Evolutionary conservation across 2,329 filamentous ascomycete genomes (phyloP), one percentile per base, ranked within the genome.

Genomic region (Arthroderma sp.): DNA sequence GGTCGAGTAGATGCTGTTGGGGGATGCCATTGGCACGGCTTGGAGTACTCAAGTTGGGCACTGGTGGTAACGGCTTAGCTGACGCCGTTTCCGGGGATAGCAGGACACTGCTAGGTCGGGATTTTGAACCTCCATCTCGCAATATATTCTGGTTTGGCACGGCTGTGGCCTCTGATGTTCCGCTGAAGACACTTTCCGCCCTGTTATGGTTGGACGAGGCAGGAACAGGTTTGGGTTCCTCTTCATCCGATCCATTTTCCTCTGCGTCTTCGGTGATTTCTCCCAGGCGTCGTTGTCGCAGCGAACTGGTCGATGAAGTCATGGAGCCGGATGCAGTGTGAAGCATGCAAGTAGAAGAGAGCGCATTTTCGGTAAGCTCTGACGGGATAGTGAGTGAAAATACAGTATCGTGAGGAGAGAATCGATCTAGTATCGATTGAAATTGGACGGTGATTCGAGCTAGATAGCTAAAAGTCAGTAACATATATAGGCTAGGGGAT

Each of bases 181-280:
- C 53, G 23, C 61, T 63, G 19, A 59, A 63, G 28, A 61, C 54
- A 39, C 66, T 68, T 43, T 63, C 64, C 28, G 49, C 23, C 51
- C 58, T 25, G 21, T 17, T 38, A 28, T 38, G 51, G 44, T 17
- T 23, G 13, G 33, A 54, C 3, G 51, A 31, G 17, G 21, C 9
- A 25, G 35, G 51, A 15, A 2, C 21, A 39, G 15, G n/a, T 15
- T 25, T 52, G 41, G 19, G 61, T 38, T 64, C 80, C 73, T 66
- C 79, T 76, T 79, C 71, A 1, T 79, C 83, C 65, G 84, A 77
- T 56, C 81, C 76, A 65, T 83, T 85, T 66, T 95, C 90, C 67
- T 94, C 89, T 56, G 86, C 87, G 73, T 93, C 88, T 73, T 97
- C 93, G n/a, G 86, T 84, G 68, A 97, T 96, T 73, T 95, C 91